These are phyloP conservation scores for Echeveria elegans DNA, from an alignment of 164 flowering plant genomes.

Conservation along the genomic window DNA sequence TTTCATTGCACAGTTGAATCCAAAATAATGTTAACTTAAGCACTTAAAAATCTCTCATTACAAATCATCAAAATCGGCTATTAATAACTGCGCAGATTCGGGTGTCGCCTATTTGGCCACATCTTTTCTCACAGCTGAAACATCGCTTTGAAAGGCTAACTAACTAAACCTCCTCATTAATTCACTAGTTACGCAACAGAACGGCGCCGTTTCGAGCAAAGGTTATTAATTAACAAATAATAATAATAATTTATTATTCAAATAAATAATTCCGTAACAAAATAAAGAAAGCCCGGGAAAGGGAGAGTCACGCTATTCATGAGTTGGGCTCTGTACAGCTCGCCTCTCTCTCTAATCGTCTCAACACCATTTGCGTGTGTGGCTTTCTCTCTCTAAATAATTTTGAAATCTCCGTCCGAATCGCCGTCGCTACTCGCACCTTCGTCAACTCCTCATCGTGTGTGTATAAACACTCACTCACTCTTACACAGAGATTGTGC, in stretches of 20 bases:
- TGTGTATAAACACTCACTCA: background rate
- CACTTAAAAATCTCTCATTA: no score
- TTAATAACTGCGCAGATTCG: no score
- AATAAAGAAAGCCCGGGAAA: background rate
- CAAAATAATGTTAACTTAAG: no score
- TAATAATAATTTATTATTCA: background rate
- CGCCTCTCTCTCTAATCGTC: background rate
- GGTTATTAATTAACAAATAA: no score
- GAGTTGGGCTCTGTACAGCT: background rate
- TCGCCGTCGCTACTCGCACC: background rate
- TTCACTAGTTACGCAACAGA: no score
- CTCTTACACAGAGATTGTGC: no score
- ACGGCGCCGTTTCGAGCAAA: background rate
- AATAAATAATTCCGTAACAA: background rate
- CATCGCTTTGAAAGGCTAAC: background rate
- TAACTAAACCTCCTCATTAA: slow-evolving; percentile 1
- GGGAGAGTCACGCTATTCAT: background rate
- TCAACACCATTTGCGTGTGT: background rate
- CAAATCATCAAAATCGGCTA: no score
- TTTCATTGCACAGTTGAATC: no score
- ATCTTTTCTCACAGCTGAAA: no score
- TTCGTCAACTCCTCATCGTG: background rate
- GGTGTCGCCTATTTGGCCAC: no score
- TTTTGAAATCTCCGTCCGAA: background rate
- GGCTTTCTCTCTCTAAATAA: background rate